Evolutionary conservation across 2,329 filamentous ascomycete species (phyloP).

Genomic region (Trichoderma sp.): DNA sequence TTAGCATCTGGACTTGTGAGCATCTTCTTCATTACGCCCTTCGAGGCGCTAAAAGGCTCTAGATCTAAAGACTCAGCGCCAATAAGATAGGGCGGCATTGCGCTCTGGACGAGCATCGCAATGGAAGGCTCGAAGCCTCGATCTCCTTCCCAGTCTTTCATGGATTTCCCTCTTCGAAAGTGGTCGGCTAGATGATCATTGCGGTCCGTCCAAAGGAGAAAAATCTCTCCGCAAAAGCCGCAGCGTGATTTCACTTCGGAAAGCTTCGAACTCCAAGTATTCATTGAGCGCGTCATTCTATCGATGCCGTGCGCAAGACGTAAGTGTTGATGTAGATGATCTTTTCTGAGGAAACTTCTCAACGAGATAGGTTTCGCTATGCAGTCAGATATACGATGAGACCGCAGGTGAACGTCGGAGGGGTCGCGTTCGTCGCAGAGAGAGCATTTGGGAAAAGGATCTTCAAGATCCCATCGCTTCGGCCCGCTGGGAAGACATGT

Average conservation of each 20-base stretch:
- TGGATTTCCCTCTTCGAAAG: neutral
- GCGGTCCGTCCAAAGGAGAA: neutral
- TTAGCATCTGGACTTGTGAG: neutral
- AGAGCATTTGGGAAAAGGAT: neutral
- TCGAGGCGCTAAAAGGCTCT: neutral
- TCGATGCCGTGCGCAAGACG: neutral
- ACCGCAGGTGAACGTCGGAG: neutral
- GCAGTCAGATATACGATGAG: neutral
- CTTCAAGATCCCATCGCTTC: neutral
- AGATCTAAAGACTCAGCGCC: neutral
- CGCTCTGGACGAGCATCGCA: neutral
- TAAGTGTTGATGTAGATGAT: neutral
- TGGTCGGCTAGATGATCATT: neutral
- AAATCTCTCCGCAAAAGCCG: neutral
- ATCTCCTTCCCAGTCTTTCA: neutral
- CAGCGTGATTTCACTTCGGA: neutral
- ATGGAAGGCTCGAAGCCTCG: neutral
- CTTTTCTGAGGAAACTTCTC: neutral
- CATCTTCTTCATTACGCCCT: neutral
- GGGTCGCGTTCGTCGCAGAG: neutral
- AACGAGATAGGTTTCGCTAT: neutral
- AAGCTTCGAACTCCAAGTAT: neutral
- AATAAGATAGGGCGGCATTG: constrained; percentile 8
- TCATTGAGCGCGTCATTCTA: neutral
- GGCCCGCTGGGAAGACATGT: neutral